Evolutionary conservation across 805 yeast species (phyloP), one percentile per base, ranked within the genome.

Genomic region (Kluyveromyces siamensis): DNA sequence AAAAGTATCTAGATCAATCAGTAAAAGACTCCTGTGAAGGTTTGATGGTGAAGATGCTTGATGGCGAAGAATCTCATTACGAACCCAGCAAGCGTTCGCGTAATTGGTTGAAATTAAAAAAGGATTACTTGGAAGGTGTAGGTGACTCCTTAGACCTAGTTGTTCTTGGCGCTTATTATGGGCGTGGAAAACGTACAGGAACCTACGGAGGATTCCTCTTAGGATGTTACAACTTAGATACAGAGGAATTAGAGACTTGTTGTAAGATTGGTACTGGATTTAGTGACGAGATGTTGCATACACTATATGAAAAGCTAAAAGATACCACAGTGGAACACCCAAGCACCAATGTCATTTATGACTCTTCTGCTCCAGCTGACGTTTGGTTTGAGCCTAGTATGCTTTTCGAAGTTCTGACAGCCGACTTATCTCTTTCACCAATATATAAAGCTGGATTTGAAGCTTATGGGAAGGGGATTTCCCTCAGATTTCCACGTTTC

Each of bases 221-320:
- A 45, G 98, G 96, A 0, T 84, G 95, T 30, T 91, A 88, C 62
- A 93, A 93, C 60, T 81, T 81, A 48, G 96, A 91, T 50, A 78
- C 88, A 0, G 98, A 95, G 19, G 97, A 90, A 59, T 88, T 78
- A 63, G 98, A 93, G 66, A 86, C 97, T 0, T 84, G 95, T 40
- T 93, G 99, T 70, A 93, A 93, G 65, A 90, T 95, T 48, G 99
- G 99, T 44, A 93, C 99, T 0, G 99, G 99, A 0, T 93, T 93
- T 61, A 79, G 89, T 39, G 99, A 93, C 55, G 97, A 84, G 54
- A 76, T 81, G 59, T 72, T 93, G 49, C 79, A 79, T 36, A 68
- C 67, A 27, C 64, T 93, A 33, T 73, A 82, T 57, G 76, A 74
- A 25, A 72, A 72, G 44, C 72, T 93, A 50, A 79, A 82, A 40